Base-by-base conservation (phyloP, 2,329 filamentous ascomycete genomes). In the Epichloe sylvatica region DNA sequence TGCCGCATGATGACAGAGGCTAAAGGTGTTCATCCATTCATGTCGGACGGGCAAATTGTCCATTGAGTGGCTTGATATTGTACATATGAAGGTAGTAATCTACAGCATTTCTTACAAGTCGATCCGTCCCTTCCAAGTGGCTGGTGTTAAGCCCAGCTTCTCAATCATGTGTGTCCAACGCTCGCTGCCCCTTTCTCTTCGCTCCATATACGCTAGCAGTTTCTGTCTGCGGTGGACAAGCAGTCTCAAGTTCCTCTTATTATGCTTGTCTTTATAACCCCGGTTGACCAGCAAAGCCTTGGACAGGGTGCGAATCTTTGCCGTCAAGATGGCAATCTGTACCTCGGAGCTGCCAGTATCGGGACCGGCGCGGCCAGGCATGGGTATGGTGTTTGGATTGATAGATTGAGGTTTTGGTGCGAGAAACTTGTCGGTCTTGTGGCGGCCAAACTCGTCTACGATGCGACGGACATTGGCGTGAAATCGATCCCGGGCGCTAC, bases 301-400 rank as follows among this genome's bases (percentile, higher is more conserved):
- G 15, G 85, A 83, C 45, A 98, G 66, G 23, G 84, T 81, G 54
- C 87, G 76, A 63, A 98, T 98, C 76, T 96, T 97, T 51, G 88
- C 79, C 3, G 92, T 98, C 64, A 98, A 68, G 58, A 98, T 94
- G 43, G 89, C 90, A 56, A 94, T 88, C 72, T 98, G 92, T n/a
- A 98, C 94, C 69, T 98, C 92, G 6, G 87, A 87, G 59, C 87
- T 94, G 36, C 92, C 92, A 1, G 91, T 98, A 64, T 98, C 92
- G 5, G 84, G 85, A 0, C 92, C 92, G n/a, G 82, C 80, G 34
- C 94, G 83, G 25, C 57, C 56, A 51, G 66, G 70, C 69, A 59
- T 67, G 52, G 67, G 66, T 57, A 64, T 62, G 15, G 59, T 62
- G 48, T 68, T 61, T 58, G 70, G 61, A 52, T 63, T 53, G 38